phyloP scores from a whole-genome alignment of 768 basidiomycete genomes.

The Infundibulicybe gibba region DNA sequence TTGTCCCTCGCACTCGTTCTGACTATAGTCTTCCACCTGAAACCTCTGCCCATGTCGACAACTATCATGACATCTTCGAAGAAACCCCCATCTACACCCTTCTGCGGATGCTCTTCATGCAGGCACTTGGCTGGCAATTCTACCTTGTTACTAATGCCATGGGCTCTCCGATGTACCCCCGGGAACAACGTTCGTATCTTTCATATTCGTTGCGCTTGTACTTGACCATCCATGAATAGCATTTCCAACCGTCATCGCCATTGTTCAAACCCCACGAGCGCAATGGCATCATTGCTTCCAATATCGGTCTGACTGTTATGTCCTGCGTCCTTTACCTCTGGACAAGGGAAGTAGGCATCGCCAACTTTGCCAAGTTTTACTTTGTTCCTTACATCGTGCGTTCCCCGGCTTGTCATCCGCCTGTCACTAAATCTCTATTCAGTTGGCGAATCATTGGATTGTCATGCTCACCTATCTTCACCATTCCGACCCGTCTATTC shows the following conservation, averaged over 20 bases:
- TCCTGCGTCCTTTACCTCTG: conserved; percentile 31
- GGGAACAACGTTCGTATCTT: conserved; percentile 33
- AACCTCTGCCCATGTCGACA: conserved; percentile 26
- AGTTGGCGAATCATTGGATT: conserved; percentile 52
- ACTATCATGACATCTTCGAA: conserved; percentile 52
- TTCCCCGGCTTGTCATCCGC: conserved; percentile 8
- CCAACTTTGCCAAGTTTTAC: conserved; percentile 39
- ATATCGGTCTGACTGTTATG: conserved; percentile 46
- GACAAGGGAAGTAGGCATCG: conserved; percentile 32
- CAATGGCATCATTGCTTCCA: conserved; percentile 41
- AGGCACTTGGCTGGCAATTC: conserved; percentile 47
- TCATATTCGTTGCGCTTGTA: neutral
- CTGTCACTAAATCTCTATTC: conserved; percentile 6
- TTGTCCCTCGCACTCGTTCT: conserved; percentile 52
- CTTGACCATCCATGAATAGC: conserved; percentile 22
- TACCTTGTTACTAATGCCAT: conserved; percentile 47
- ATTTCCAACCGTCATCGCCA: conserved; percentile 45
- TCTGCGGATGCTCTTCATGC: conserved; percentile 48
- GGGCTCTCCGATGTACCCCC: conserved; percentile 42
- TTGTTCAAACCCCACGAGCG: conserved; percentile 49
- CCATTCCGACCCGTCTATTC: conserved; percentile 51
- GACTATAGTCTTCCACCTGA: conserved; percentile 42
- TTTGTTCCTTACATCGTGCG: conserved; percentile 49
- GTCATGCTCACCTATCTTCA: conserved; percentile 65
- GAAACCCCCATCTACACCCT: conserved; percentile 53